Conservation (phyloP, 2,329 filamentous ascomycete species). For the Fusarium luffae region DNA sequence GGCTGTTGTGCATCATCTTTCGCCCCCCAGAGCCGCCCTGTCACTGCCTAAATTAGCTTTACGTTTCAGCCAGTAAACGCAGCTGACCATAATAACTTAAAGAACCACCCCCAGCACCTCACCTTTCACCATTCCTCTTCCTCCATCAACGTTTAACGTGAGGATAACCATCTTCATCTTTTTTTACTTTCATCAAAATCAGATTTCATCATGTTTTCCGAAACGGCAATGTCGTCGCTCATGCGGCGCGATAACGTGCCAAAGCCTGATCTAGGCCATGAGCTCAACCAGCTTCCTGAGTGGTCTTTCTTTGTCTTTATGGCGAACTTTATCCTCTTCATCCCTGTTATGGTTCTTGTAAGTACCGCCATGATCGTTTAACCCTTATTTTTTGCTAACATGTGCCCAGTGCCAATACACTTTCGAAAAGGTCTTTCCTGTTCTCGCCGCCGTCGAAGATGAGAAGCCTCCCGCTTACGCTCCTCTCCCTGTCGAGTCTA, state of each 20-base stretch:
- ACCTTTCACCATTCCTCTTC: conserved; percentile 16
- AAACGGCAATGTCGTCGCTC: conserved; percentile 28
- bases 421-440: conserved; percentile 61
- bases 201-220: conserved; percentile 33
- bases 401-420: conserved; percentile 62
- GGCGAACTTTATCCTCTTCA: conserved; percentile 56
- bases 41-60: conserved; percentile 16
- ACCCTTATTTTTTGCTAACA: not conserved
- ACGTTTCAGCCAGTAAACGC: conserved; percentile 23
- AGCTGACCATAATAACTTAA: conserved; percentile 21
- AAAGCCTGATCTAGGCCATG: conserved; percentile 15
- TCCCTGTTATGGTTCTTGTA: conserved; percentile 59
- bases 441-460: conserved; percentile 69
- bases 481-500: conserved; percentile 60
- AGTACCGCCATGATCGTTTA: conserved; percentile 18
- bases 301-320: conserved; percentile 56
- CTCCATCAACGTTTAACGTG: not conserved
- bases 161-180: conserved; percentile 8
- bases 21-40: conserved; percentile 13
- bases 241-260: conserved; percentile 51
- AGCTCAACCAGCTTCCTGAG: conserved; percentile 16
- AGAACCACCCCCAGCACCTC: conserved; percentile 8
- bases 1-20: conserved; percentile 27
- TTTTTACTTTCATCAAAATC: conserved; percentile 5
- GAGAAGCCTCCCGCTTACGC: conserved; percentile 67